Evolutionary conservation across 768 basidiomycete species (phyloP), one percentile per base, ranked within the genome.

Genomic region (Mycena polygramma): DNA sequence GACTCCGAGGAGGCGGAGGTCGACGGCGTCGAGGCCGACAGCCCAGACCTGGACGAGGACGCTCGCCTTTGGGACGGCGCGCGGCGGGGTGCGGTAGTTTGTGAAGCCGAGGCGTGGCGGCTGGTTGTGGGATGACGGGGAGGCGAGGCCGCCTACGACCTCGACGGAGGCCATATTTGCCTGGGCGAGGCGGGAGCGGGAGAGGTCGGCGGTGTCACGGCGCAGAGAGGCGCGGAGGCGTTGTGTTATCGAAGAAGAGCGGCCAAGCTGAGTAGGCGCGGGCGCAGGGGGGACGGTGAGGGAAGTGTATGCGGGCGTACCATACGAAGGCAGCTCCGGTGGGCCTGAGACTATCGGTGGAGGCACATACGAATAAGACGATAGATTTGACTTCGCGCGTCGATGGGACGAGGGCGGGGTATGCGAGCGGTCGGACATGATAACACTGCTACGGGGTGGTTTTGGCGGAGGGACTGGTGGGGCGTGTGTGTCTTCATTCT

Each of bases 141-240:
- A 68, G 7, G 76, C 83, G 4, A 89, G 77, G 7, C 93, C 93
- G 45, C 85, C 84, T 20, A 93, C 89, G 39, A 94, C 88, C 75
- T 94, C 93, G 49, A 97, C 90, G 59, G 90, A 94, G 19, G 93
- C 92, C 95, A 98, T 97, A 7, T 93, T 95, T 8, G 91, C 91
- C 77, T 94, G 93, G 9, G 95, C 95, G 14, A 94, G 82, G 5
- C 95, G 94, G 20, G 90, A 87, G 14, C 87, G 85, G 2, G 93
- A 91, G 51, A 95, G 82, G 79, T 97, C 94, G 19, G 96, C 81
- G 57, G 84, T 87, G 8, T 67, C 68, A 54, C 72, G 61, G 60
- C 69, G 72, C 20, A 73, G 53, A n/a, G 72, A 64, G 2, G 69
- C 22, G 17, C 66, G 65, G 7, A 73, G 41, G 37, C 72, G 72